These are phyloP conservation scores for Allodekkera sacchari DNA, from an alignment of 805 yeast genomes.

Conservation along the genomic window DNA sequence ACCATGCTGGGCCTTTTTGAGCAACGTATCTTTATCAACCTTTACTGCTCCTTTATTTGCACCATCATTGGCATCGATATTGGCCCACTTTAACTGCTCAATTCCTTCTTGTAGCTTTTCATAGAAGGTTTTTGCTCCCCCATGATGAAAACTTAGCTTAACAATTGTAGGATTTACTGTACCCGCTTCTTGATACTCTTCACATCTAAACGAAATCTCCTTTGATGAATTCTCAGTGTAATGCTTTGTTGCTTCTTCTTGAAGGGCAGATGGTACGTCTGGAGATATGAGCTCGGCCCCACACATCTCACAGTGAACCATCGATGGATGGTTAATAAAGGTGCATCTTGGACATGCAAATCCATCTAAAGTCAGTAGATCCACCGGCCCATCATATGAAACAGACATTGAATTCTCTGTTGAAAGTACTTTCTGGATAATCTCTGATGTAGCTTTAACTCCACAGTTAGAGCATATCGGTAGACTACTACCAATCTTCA, in stretches of 20 bases:
- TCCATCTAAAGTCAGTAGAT: slow-evolving; percentile 20
- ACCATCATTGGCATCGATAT: slow-evolving; percentile 10
- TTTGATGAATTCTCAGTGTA: not conserved
- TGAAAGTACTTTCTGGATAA: slow-evolving; percentile 20
- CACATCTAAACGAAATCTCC: slow-evolving; percentile 6
- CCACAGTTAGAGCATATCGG: slow-evolving; percentile 61
- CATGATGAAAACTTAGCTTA: slow-evolving; percentile 68
- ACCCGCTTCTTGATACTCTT: slow-evolving; percentile 5
- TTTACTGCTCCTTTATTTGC: slow-evolving; percentile 31
- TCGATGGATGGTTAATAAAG: slow-evolving; percentile 72
- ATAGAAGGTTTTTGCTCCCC: slow-evolving; percentile 53
- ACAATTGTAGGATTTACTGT: slow-evolving; percentile 28
- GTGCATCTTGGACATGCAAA: slow-evolving; percentile 45
- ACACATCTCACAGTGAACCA: slow-evolving; percentile 80
- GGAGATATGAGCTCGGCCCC: slow-evolving; percentile 44
- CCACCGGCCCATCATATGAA: slow-evolving; percentile 6
- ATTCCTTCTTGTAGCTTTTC: slow-evolving; percentile 36
- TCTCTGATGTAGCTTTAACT: slow-evolving; percentile 33
- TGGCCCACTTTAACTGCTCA: slow-evolving; percentile 44
- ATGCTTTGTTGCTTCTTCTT: slow-evolving; percentile 2
- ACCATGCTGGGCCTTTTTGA: too few species aligned
- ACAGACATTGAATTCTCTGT: slow-evolving; percentile 1
- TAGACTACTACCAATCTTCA: slow-evolving; percentile 6
- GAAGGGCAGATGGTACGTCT: slow-evolving; percentile 16
- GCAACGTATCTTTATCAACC: not conserved